Evolutionary conservation across 2,329 filamentous ascomycete genomes (phyloP), one percentile per base, ranked within the genome.

Genomic region (Paecilomyces dactylethromorphus): DNA sequence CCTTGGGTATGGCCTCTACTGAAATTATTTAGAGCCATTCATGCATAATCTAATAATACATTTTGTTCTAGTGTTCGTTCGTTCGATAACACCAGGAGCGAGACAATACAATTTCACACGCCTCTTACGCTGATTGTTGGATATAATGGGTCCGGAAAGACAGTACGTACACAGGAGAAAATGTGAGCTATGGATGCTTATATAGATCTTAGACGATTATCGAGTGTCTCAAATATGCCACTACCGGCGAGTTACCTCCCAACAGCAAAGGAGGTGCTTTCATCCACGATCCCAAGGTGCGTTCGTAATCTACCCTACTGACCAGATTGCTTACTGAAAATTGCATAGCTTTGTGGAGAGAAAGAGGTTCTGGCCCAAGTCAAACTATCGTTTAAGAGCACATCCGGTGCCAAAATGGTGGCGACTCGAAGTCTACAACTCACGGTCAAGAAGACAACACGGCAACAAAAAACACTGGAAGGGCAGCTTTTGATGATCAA

Each of bases 211-310:
- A 84, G 79, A 97, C 94, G 59, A 96, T 99, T 71, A 99, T 99
- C 76, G 94, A 99, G 76, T 96, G 92, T 73, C 88, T 99, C 69
- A 97, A 97, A 72, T 99, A 97, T 86, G 92, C 91, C 56, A 97
- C 95, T 18, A 97, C 92, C 7, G 95, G 94, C 58, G 90, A 95
- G 69, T 84, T 96, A 54, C 94, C 94, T 1, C 91, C 94, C 32
- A 96, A 97, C 79, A 92, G 88, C 71, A 86, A 83, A 78, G 89
- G 89, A 29, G 92, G 92, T 32, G 92, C 93, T 55, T 99, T 97
- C 73, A 91, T 99, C 63, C 93, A 99, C 73, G 94, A 99, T 68
- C 94, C 94, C n/a, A 94, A 94, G 78, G 84, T 89, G 72, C 62
- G 66, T 61, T 18, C 26, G 31, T 32, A 39, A 10, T 24, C 39